phyloP scores from a whole-genome alignment of 176 grass and related monocot genomes.

The Avena insularis region DNA sequence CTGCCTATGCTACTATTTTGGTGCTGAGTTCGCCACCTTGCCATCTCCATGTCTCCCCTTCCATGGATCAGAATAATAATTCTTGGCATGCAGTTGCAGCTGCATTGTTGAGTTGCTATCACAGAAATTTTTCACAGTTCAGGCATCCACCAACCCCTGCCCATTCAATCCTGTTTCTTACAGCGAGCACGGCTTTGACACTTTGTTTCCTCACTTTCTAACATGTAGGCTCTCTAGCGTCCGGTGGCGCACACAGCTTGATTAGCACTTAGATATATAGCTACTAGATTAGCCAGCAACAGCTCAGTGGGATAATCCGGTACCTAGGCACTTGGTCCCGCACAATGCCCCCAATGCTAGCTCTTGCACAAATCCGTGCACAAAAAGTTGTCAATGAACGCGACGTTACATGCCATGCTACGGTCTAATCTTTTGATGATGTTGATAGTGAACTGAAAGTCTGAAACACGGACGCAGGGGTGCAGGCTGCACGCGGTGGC shows the following conservation, averaged over 20 bases:
- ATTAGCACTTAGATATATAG: constrained; percentile 27
- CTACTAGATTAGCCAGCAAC: constrained; percentile 17
- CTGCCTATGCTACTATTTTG: background rate
- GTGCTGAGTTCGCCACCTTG: constrained; percentile 7
- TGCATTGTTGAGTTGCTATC: constrained; percentile 37
- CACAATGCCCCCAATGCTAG: background rate
- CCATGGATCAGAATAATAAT: constrained; percentile 21
- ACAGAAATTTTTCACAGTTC: constrained; percentile 18
- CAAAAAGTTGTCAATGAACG: background rate
- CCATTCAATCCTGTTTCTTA: background rate
- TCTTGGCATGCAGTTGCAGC: background rate
- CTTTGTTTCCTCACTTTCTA: constrained; percentile 28
- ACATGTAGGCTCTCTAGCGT: background rate
- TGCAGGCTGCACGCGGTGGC: constrained; percentile 81
- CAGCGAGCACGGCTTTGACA: constrained; percentile 11
- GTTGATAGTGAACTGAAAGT: background rate
- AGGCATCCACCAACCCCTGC: constrained; percentile 29
- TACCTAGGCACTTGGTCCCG: constrained; percentile 40
- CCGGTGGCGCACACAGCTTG: background rate
- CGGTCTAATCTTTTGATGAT: background rate
- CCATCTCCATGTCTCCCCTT: constrained; percentile 26
- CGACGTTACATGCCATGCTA: background rate
- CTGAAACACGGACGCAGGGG: constrained; percentile 47
- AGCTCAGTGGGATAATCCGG: constrained; percentile 39
- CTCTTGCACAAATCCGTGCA: constrained; percentile 42